Conservation (phyloP, 192 early-diverging fungal species). For the Diversispora epigaea region DNA sequence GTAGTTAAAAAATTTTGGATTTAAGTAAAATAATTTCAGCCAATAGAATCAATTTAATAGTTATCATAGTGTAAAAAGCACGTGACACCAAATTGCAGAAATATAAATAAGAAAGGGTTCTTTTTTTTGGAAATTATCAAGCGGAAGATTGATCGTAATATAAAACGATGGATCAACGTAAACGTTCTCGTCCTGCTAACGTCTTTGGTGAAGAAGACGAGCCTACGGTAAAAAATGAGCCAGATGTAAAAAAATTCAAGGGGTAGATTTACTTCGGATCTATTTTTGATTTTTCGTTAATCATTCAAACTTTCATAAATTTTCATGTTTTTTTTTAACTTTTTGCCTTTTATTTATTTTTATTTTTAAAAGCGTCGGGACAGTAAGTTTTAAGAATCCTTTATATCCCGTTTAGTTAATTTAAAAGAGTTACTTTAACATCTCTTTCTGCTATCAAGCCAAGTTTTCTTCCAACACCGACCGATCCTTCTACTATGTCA, state of each 20-base stretch:
- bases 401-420: background rate
- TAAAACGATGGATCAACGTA: constrained; percentile 3
- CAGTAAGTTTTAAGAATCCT: background rate
- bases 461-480: constrained; percentile 6
- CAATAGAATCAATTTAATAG: too few relatives aligned
- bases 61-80: too few relatives aligned
- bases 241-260: constrained; percentile 11
- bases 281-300: background rate
- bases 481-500: constrained; percentile 2
- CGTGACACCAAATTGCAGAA: background rate
- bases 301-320: background rate
- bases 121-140: too few relatives aligned
- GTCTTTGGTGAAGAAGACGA: constrained; percentile 24
- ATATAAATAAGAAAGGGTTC: background rate
- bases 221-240: background rate
- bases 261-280: background rate
- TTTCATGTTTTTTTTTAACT: background rate
- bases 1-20: too few relatives aligned
- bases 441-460: background rate
- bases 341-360: background rate
- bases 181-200: constrained; percentile 12
- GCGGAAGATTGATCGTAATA: too few relatives aligned
- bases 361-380: too few relatives aligned
- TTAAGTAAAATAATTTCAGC: background rate
- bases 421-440: background rate